Evolutionary conservation across 2,329 filamentous ascomycete genomes (phyloP).

Genomic region (Mycocentrospora acerina): DNA sequence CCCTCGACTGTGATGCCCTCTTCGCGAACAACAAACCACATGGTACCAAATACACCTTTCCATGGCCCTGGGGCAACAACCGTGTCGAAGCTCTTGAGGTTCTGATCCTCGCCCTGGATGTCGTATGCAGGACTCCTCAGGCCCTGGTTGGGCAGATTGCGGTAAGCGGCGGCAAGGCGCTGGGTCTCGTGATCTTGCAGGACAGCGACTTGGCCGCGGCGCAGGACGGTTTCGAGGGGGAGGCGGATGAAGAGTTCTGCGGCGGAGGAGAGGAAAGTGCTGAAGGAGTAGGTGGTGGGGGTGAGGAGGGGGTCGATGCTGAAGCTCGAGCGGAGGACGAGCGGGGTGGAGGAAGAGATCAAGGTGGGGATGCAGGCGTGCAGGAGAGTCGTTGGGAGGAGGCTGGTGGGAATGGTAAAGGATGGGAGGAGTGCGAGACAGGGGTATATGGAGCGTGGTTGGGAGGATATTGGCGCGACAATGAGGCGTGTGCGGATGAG

Average conservation of each 20-base stretch:
- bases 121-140: conserved; percentile 7
- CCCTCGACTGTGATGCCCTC: conserved; percentile 63
- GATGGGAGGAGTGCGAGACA: conserved; percentile 78
- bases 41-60: conserved; percentile 83
- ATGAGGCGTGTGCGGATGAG: conserved; percentile 85
- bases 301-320: conserved; percentile 79
- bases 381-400: conserved; percentile 81
- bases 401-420: conserved; percentile 62
- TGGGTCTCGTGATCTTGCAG: conserved; percentile 40
- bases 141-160: conserved; percentile 18
- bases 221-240: conserved; percentile 86
- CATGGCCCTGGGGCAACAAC: conserved; percentile 81
- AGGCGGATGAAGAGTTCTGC: conserved; percentile 83
- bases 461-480: conserved; percentile 74
- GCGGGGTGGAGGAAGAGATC: conserved; percentile 77
- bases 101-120: conserved; percentile 20
- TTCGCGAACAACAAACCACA: conserved; percentile 81
- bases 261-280: conserved; percentile 78
- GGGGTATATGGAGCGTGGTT: conserved; percentile 75
- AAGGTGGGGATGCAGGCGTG: conserved; percentile 83
- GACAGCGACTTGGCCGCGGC: conserved; percentile 80
- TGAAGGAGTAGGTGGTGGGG: conserved; percentile 77
- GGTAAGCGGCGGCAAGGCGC: conserved; percentile 28
- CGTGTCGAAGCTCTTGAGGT: conserved; percentile 57
- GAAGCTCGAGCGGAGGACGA: conserved; percentile 82